Evolutionary conservation across 768 basidiomycete genomes (phyloP), one percentile per base, ranked within the genome.

Genomic region (Mycena vulgaris): DNA sequence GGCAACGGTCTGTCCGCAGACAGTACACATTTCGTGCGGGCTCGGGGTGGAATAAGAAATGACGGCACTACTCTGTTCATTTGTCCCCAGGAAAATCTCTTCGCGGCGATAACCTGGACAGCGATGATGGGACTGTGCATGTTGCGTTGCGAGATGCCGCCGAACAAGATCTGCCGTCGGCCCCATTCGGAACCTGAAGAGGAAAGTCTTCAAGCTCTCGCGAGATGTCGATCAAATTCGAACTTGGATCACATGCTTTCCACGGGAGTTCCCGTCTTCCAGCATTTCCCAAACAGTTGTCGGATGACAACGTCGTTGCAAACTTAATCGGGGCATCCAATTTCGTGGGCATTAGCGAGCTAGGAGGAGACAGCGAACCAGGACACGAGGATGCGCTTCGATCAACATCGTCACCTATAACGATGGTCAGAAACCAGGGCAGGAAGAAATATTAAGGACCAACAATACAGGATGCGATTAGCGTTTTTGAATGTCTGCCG

Each of bases 121-220:
- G 8, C 42, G 58, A 47, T 60, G 58, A 19, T 48, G 45, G 25
- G 42, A n/a, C 14, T 30, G 3, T 23, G 8, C 40, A 7, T 4
- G 27, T 5, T 35, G 28, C 1, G 10, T 14, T 1, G 21, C 40
- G 9, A 23, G 25, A 48, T 31, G 47, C 14, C 58, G 30, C 17
- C 42, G 42, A 23, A 60, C 10, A 45, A 5, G 4, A 7, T 19
- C 30, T 9, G 5, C n/a, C 3, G 58, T 3, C 17, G 27, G 10
- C 6, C 6, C 48, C 13, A 27, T 30, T 23, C 42, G 27, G 1
- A 42, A 17, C 9, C 45, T 19, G 30, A 60, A 31, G 1, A 60
- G 30, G n/a, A 48, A 60, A 60, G 39, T 60, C 28, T 7, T 33
- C 58, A n/a, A 60, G 23, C 23, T 60, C 28, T 48, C 47, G 42